Evolutionary conservation across 2,329 filamentous ascomycete species (phyloP).

Genomic region (Penicillium decumbens): DNA sequence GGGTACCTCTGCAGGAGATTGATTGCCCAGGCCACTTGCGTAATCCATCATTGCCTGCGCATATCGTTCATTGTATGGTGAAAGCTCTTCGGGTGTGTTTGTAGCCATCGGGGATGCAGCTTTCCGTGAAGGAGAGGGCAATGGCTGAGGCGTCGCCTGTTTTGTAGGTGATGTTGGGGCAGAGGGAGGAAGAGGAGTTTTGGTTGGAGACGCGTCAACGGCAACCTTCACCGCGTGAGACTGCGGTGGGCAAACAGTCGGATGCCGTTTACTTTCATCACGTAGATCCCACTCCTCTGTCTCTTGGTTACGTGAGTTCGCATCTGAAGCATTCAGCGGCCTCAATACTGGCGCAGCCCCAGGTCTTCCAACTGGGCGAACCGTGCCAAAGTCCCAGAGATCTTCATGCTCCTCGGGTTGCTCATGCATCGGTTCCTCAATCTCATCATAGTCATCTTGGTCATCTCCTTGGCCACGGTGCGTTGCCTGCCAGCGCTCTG

Average conservation of each 20-base stretch:
- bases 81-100: conserved; percentile 30
- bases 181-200: conserved; percentile 50
- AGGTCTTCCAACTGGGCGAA: conserved; percentile 68
- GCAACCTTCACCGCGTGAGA: conserved; percentile 50
- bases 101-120: conserved; percentile 42
- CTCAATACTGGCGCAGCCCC: conserved; percentile 53
- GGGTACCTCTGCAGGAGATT: background rate
- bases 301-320: conserved; percentile 64
- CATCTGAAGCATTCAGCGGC: conserved; percentile 73
- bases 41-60: conserved; percentile 10
- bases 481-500: conserved; percentile 76
- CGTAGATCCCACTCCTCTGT: conserved; percentile 31
- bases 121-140: conserved; percentile 44
- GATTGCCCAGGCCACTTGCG: background rate
- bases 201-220: conserved; percentile 50
- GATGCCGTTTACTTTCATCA: conserved; percentile 25
- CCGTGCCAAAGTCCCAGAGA: conserved; percentile 97
- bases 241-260: conserved; percentile 43
- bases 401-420: conserved; percentile 63
- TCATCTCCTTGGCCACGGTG: conserved; percentile 63
- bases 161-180: conserved; percentile 54
- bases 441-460: conserved; percentile 58
- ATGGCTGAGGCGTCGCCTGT: conserved; percentile 47
- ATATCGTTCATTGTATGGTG: conserved; percentile 11
- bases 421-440: conserved; percentile 32